Base-by-base conservation (phyloP, 768 basidiomycete genomes). In the Mycena maculata region DNA sequence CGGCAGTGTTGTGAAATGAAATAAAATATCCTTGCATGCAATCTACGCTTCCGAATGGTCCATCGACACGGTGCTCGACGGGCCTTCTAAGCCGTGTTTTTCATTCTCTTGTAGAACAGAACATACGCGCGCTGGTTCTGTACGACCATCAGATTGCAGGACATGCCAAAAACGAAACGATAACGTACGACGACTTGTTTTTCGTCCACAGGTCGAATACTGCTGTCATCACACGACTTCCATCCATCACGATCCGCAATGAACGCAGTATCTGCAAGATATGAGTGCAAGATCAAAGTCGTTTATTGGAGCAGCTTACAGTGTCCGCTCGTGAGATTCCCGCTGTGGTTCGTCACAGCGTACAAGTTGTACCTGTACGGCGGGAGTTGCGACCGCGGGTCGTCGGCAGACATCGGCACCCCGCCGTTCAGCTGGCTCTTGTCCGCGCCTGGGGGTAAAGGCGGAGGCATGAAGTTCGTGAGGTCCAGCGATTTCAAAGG, bases 361-460 rank as follows among this genome's bases (percentile, higher is more conserved):
- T 98, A 99, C 69, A 99, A 80, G 73, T 99, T 97, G 76, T 99
- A 99, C 70, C 83, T 87, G 77, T 94, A 98, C 2, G 95, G 95
- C 23, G 94, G 94, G n/a, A 89, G 74, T 78, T 96, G 94, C 20
- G 87, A 83, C 22, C 93, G 84, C 1, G 95, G 93, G 76, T 96
- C 96, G 22, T 92, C 89, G 23, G 76, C 73, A 18, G 84, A 81
- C 74, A 81, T 72, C 42, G 77, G 79, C 30, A 80, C 72, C 12
- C 83, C 83, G 6, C 81, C 80, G 63, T 84, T 85, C 55, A 84
- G 78, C 72, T 78, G 81, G n/a, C 77, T 78, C 71, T 83, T 86
- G 75, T 85, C 87, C 55, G 82, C 84, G 53, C 89, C 89, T 23
- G 90, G 88, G 10, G 91, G 88, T 3, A 93, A 79, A 1, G 93